phyloP scores from a whole-genome alignment of 1,284 basidiomycete species.

The Ceratobasidium sp. region DNA sequence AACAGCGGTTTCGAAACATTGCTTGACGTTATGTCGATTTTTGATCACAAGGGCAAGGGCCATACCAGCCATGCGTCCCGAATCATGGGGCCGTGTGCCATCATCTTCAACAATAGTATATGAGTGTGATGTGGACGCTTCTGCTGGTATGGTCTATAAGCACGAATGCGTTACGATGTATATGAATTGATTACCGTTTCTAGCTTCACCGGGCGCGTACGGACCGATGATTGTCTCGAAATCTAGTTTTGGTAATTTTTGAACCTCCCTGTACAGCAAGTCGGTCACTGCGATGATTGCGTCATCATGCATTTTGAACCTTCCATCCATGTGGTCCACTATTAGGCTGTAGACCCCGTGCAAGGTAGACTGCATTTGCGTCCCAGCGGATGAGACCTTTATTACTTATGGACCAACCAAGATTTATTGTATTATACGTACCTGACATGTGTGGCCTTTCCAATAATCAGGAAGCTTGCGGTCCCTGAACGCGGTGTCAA shows the following conservation, averaged over 20 bases:
- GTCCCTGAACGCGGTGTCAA: neutral
- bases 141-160: neutral
- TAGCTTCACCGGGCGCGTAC: too few relatives aligned
- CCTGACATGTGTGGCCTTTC: neutral
- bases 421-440: neutral
- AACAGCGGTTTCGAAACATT: slow-evolving; percentile 3
- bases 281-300: neutral
- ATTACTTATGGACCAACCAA: neutral
- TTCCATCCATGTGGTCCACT: neutral
- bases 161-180: neutral
- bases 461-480: neutral
- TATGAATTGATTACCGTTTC: neutral
- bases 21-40: neutral
- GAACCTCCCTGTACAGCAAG: neutral
- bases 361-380: neutral
- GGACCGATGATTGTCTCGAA: neutral
- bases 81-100: neutral
- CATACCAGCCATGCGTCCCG: neutral
- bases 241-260: neutral
- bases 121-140: neutral
- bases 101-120: neutral
- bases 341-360: neutral
- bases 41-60: neutral
- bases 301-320: neutral
- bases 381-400: neutral